Base-by-base conservation (phyloP, 2,329 filamentous ascomycete species). In the Fusarium musae region DNA sequence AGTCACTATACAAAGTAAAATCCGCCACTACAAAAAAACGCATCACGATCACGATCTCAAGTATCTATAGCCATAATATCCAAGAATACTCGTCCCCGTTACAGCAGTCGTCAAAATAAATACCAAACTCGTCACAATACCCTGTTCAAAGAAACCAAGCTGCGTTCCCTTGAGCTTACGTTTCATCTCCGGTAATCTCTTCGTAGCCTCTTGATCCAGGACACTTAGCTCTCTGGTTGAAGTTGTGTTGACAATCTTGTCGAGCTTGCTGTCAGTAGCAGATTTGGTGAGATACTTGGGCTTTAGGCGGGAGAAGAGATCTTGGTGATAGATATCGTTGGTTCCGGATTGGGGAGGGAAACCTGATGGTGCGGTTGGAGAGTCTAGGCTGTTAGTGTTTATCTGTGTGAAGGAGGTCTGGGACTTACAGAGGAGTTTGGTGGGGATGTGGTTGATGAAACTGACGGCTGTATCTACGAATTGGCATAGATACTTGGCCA, bases 111-210 rank as follows among this genome's bases (percentile, higher is more conserved):
- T 69, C 23, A 74, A 30, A 0, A 68, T 36, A 11, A 74, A 52
- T 0, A 65, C 57, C 16, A 74, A 21, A 28, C 71, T 70, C 1
- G 72, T 74, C 11, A 74, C 63, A 7, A 74, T 74, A 12, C 72
- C 72, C 17, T 74, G 72, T 4, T 74, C 61, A 11, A 74, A 74
- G 26, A 74, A 74, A 0, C 72, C 72, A 28, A 74, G 69, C 1
- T 49, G 52, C 1, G 67, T 49, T 4, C 37, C 67, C 9, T 71
- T 71, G 10, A 69, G 69, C 16, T 59, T 34, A 1, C 70, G 32
- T 4, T 58, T 67, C 47, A 72, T 72, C 9, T 72, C 70, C 0
- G 57, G 66, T 1, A 74, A 42, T 6, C 40, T 60, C 30, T 30
- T 59, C 0, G 58, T 74, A 19, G 71, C 71, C 16, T 73, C 70